phyloP scores from a whole-genome alignment of 352 stramenopile genomes.

The Albugo candida region DNA sequence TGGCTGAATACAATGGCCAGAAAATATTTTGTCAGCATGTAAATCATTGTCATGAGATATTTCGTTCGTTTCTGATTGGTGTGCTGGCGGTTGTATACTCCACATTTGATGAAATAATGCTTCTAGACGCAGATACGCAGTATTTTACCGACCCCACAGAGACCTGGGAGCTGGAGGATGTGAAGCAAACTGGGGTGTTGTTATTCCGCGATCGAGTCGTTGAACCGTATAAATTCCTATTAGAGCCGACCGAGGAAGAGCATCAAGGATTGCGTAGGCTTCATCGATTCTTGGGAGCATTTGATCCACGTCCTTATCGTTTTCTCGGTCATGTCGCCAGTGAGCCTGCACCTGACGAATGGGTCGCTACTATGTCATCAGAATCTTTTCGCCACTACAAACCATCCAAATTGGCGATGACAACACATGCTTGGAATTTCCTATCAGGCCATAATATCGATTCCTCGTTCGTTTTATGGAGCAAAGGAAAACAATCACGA shows the following conservation, averaged over 20 bases:
- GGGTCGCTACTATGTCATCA: slow-evolving; percentile 14
- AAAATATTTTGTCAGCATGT: slow-evolving; percentile 32
- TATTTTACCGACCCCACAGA: slow-evolving; percentile 34
- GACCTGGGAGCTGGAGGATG: slow-evolving; percentile 21
- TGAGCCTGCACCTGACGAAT: slow-evolving; percentile 15
- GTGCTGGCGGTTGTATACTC: slow-evolving; percentile 39
- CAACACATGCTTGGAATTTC: slow-evolving; percentile 35
- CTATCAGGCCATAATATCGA: slow-evolving; percentile 47
- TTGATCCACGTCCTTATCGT: not conserved
- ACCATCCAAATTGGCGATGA: slow-evolving; percentile 1
- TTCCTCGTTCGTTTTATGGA: slow-evolving; percentile 59
- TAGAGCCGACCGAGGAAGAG: not conserved
- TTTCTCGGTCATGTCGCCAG: slow-evolving; percentile 12
- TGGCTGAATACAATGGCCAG: slow-evolving; percentile 10
- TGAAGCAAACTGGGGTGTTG: too few relatives aligned
- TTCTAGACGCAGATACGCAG: slow-evolving; percentile 50
- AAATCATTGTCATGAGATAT: slow-evolving; percentile 21
- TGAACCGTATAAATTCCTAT: slow-evolving; percentile 1
- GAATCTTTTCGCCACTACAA: slow-evolving; percentile 7
- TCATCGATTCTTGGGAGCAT: not conserved
- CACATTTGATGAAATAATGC: slow-evolving; percentile 46
- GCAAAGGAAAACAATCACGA: slow-evolving; percentile 36
- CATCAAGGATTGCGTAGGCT: not conserved
- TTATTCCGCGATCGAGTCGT: slow-evolving; percentile 13
- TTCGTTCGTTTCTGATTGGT: slow-evolving; percentile 46